Conservation (phyloP, 495 filamentous ascomycete species). For the Annulohypoxylon bovei region DNA sequence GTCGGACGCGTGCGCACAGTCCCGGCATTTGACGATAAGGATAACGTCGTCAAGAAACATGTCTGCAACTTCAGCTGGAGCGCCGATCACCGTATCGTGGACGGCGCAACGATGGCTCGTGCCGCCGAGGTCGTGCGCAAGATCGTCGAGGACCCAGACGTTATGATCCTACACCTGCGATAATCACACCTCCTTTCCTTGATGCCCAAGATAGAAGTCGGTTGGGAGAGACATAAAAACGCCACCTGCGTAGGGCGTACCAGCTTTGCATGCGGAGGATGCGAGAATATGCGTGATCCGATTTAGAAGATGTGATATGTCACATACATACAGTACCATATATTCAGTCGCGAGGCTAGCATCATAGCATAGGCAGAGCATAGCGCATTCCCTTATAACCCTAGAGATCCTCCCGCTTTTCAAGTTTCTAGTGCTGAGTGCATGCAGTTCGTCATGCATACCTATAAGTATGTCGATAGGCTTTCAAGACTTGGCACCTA, state of each 20-base stretch:
- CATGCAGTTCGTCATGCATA: slow-evolving; percentile 28
- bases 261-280: not conserved
- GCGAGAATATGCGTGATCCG: slow-evolving; percentile 10
- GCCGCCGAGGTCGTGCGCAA: slow-evolving; percentile 81
- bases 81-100: slow-evolving; percentile 93
- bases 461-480: slow-evolving; percentile 21
- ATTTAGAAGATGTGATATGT: slow-evolving; percentile 32
- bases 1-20: slow-evolving; percentile 80
- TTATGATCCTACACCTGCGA: slow-evolving; percentile 75
- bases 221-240: not conserved
- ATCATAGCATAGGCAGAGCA: slow-evolving; percentile 14
- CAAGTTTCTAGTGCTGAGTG: not conserved
- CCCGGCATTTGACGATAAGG: slow-evolving; percentile 73
- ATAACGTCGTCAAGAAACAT: slow-evolving; percentile 67
- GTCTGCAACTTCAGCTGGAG: slow-evolving; percentile 94
- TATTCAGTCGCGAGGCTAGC: slow-evolving; percentile 20
- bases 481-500: slow-evolving; percentile 22
- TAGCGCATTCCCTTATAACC: slow-evolving; percentile 3
- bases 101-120: slow-evolving; percentile 92
- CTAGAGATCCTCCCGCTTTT: slow-evolving; percentile 18
- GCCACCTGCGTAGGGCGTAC: slow-evolving; percentile 17
- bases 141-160: slow-evolving; percentile 83
- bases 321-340: slow-evolving; percentile 22
- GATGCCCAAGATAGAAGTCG: slow-evolving; percentile 17
- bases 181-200: slow-evolving; percentile 25